Evolutionary conservation across 208 protist genomes (phyloP).

Genomic region (Porcisia hertigi): DNA sequence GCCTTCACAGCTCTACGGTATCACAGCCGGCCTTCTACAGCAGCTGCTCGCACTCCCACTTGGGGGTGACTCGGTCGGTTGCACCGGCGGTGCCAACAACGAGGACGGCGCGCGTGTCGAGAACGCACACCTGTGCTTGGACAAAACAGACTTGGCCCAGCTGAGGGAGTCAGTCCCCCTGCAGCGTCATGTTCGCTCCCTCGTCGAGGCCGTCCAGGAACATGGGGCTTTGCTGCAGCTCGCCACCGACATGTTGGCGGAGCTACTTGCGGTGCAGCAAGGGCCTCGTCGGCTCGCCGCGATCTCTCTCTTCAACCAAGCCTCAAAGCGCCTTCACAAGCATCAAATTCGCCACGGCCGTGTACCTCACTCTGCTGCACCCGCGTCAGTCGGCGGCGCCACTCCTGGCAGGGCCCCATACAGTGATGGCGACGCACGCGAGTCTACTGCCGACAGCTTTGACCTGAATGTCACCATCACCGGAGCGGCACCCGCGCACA

Average conservation of each 20-base stretch:
- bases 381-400: background rate
- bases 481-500: conserved; percentile 16
- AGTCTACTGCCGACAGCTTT: conserved; percentile 15
- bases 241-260: conserved; percentile 39
- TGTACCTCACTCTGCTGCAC: background rate
- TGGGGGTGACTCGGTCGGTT: conserved; percentile 31
- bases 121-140: conserved; percentile 1
- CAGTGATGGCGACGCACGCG: background rate
- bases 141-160: conserved; percentile 13
- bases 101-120: background rate
- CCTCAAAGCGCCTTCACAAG: conserved; percentile 44
- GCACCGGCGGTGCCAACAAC: background rate
- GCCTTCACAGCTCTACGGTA: conserved; percentile 65
- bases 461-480: conserved; percentile 50
- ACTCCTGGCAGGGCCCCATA: background rate
- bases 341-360: conserved; percentile 21
- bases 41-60: conserved; percentile 60
- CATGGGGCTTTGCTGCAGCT: conserved; percentile 56
- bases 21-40: conserved; percentile 47
- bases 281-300: conserved; percentile 47
- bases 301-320: conserved; percentile 43
- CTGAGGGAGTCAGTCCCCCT: conserved; percentile 35
- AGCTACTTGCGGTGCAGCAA: conserved; percentile 45
- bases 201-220: conserved; percentile 39
- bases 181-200: conserved; percentile 43